These are phyloP conservation scores for Globisporangium ultimum DNA, from an alignment of 352 stramenopile species.

Conservation along the genomic window DNA sequence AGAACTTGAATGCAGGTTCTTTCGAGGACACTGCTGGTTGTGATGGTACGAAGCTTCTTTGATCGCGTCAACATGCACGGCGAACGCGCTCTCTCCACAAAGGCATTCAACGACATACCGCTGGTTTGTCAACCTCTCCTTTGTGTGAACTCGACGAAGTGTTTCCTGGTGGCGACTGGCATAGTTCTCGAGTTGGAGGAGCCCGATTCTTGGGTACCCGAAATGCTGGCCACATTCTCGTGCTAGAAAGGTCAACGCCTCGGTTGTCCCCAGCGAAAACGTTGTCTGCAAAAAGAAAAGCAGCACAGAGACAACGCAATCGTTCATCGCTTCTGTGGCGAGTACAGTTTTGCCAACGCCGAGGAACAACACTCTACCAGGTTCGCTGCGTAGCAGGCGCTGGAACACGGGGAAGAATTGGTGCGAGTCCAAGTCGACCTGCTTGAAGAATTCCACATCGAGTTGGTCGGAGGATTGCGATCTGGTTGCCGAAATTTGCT, in stretches of 20 bases:
- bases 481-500: neutral
- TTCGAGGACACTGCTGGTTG: slow-evolving; percentile 22
- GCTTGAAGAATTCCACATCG: slow-evolving; percentile 25
- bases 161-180: slow-evolving; percentile 4
- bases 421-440: slow-evolving; percentile 34
- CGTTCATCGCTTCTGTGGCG: slow-evolving; percentile 18
- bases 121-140: slow-evolving; percentile 12
- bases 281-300: slow-evolving; percentile 45
- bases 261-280: slow-evolving; percentile 29
- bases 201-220: slow-evolving; percentile 20
- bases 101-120: slow-evolving; percentile 30
- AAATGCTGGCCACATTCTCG: slow-evolving; percentile 20
- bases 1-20: neutral
- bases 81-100: slow-evolving; percentile 43
- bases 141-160: neutral
- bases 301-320: slow-evolving; percentile 29
- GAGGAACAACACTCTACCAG: slow-evolving; percentile 36
- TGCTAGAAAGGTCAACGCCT: slow-evolving; percentile 7
- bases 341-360: slow-evolving; percentile 21
- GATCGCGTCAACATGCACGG: slow-evolving; percentile 12
- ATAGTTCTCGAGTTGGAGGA: slow-evolving; percentile 29
- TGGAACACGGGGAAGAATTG: slow-evolving; percentile 42
- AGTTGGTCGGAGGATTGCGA: slow-evolving; percentile 4
- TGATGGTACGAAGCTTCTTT: slow-evolving; percentile 16
- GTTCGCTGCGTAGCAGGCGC: slow-evolving; percentile 37